Conservation (phyloP, 495 filamentous ascomycete species). For the Lichina pygmaea region DNA sequence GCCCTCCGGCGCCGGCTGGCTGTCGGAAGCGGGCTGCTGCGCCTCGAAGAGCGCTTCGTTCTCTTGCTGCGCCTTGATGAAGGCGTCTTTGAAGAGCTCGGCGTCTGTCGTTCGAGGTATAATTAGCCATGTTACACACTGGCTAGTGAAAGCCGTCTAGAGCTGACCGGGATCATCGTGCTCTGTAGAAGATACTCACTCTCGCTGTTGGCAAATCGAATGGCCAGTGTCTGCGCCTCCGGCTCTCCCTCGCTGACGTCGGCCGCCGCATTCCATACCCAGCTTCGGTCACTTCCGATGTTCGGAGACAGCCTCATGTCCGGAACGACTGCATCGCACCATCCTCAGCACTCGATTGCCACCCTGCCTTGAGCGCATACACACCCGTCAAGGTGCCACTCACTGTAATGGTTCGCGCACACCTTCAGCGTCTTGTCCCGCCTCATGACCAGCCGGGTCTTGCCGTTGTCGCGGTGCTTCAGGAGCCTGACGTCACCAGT, state of each 20-base stretch:
- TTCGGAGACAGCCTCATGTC: slow-evolving; percentile 98
- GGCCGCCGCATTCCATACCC: slow-evolving; percentile 97
- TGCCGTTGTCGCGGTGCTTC: slow-evolving; percentile 96
- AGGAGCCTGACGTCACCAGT: slow-evolving; percentile 88
- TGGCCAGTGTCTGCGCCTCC: slow-evolving; percentile 84
- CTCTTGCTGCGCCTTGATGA: slow-evolving; percentile 92
- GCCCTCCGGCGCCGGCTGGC: no score
- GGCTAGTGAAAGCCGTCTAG: neutral
- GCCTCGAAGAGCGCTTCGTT: slow-evolving; percentile 55
- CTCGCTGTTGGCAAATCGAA: slow-evolving; percentile 92
- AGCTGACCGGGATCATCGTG: neutral
- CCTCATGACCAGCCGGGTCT: slow-evolving; percentile 95
- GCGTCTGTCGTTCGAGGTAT: slow-evolving; percentile 33
- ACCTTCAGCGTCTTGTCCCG: slow-evolving; percentile 99
- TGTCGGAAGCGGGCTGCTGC: neutral
- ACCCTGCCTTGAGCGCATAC: neutral
- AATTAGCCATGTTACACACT: slow-evolving; percentile 6
- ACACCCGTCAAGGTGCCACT: slow-evolving; percentile 10
- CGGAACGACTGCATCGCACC: slow-evolving; percentile 49
- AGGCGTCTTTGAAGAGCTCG: slow-evolving; percentile 92
- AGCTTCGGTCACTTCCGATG: slow-evolving; percentile 89
- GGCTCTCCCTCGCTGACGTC: slow-evolving; percentile 97
- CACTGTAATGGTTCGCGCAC: slow-evolving; percentile 99
- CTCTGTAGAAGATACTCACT: slow-evolving; percentile 30
- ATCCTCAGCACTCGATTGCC: neutral